Evolutionary conservation across 129 eudicot genomes (phyloP).

Genomic region (Centella asiatica): DNA sequence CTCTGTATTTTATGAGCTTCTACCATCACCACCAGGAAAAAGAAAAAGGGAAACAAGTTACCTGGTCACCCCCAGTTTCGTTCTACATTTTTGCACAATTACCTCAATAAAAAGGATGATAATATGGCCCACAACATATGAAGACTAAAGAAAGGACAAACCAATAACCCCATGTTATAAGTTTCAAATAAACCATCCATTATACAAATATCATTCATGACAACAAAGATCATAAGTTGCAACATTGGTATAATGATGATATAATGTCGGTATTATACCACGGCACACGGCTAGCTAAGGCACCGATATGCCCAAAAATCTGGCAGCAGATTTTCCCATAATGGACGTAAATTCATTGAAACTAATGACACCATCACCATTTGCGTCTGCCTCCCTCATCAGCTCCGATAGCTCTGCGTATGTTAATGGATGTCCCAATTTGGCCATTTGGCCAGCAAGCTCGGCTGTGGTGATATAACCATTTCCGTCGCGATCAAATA

Average conservation of each 20-base stretch:
- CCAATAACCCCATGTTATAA: neutral
- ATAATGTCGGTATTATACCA: too few relatives aligned
- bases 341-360: conserved; percentile 21
- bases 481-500: conserved; percentile 19
- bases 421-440: conserved; percentile 13
- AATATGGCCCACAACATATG: neutral
- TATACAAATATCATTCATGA: neutral
- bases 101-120: too few relatives aligned
- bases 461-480: conserved; percentile 22
- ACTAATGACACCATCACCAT: conserved; percentile 27
- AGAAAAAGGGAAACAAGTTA: too few relatives aligned
- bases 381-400: conserved; percentile 24
- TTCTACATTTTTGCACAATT: too few relatives aligned
- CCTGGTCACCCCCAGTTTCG: too few relatives aligned
- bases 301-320: conserved; percentile 6
- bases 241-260: too few relatives aligned
- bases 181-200: neutral
- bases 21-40: too few relatives aligned
- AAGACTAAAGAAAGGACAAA: neutral
- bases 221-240: neutral
- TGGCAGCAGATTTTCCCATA: conserved; percentile 23
- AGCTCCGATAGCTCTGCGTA: conserved; percentile 19
- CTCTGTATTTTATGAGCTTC: too few relatives aligned
- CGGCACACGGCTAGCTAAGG: neutral
- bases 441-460: conserved; percentile 22